These are phyloP conservation scores for Boletus reticuloceps DNA, from an alignment of 768 basidiomycete species.

Conservation along the genomic window DNA sequence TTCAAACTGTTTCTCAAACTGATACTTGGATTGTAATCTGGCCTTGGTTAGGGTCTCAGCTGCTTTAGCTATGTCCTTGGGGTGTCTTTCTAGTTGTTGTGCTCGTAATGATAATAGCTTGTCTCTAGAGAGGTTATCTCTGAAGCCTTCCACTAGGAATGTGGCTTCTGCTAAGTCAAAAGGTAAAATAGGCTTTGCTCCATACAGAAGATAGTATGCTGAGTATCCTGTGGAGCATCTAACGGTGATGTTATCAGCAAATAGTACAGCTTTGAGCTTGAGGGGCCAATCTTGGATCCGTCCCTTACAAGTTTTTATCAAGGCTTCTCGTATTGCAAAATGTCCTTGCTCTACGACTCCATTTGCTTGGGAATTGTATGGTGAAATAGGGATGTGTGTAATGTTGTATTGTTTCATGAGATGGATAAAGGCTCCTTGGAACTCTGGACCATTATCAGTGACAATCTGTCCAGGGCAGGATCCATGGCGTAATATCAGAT, in stretches of 20 bases:
- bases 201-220: background rate
- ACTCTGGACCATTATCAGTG: background rate
- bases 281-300: background rate
- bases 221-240: background rate
- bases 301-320: background rate
- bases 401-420: background rate
- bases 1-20: background rate
- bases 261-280: background rate
- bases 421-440: background rate
- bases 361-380: background rate
- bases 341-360: background rate
- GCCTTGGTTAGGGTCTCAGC: background rate
- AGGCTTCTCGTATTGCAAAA: background rate
- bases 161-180: background rate
- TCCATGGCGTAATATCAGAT: background rate
- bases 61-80: background rate
- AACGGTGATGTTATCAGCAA: background rate
- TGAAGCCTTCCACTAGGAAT: background rate
- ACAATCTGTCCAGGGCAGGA: background rate
- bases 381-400: background rate
- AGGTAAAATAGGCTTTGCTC: background rate
- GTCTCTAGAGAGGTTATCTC: background rate
- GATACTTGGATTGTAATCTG: background rate
- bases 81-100: background rate
- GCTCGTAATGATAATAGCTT: background rate